Conservation (phyloP, 1,284 basidiomycete species). For the Trichosporon sp. region DNA sequence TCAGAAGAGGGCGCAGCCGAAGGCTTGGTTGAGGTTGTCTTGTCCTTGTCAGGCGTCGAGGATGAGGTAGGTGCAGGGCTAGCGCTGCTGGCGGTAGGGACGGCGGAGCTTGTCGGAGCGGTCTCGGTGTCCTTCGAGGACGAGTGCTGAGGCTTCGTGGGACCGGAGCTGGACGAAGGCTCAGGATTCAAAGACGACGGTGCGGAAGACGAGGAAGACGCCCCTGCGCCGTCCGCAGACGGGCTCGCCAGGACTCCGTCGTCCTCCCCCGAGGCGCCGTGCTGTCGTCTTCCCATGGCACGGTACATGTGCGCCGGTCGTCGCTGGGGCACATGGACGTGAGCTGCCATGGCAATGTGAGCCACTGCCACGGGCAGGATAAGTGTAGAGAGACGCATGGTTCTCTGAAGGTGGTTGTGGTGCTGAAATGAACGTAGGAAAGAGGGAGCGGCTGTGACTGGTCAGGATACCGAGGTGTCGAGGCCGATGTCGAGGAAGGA, state of each 20-base stretch:
- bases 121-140: neutral
- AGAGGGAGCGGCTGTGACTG: neutral
- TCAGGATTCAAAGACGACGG: neutral
- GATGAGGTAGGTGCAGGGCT: neutral
- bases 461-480: neutral
- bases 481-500: neutral
- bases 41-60: neutral
- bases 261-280: neutral
- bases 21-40: neutral
- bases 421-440: conserved; percentile 6
- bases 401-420: neutral
- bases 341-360: conserved; percentile 9
- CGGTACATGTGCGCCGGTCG: neutral
- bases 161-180: neutral
- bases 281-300: neutral
- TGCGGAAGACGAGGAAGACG: neutral
- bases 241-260: neutral
- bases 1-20: neutral
- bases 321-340: neutral
- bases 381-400: conserved; percentile 21
- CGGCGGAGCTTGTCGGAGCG: neutral
- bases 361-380: conserved; percentile 8
- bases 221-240: neutral
- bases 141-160: neutral
- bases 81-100: neutral